Conservation (phyloP, 495 filamentous ascomycete genomes). For the Aeminium ludgeri region DNA sequence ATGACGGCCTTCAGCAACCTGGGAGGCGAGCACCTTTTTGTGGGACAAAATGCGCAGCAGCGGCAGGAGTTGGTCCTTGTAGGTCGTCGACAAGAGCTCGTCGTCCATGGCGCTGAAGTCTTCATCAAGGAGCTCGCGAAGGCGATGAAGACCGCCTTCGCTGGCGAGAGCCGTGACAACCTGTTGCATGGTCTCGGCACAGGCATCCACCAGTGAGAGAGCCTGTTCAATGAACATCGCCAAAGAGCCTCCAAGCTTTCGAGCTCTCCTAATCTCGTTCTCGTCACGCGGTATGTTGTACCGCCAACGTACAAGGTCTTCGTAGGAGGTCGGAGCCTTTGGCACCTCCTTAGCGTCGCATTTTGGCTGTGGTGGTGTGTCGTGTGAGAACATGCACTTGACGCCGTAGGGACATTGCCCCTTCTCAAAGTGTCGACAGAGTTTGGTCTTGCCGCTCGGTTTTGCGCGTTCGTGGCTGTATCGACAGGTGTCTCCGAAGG, state of each 20-base stretch:
- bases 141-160: conserved; percentile 10
- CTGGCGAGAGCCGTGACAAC: neutral
- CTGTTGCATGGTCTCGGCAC: conserved; percentile 3
- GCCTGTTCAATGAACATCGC: conserved; percentile 2
- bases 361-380: neutral
- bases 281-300: neutral
- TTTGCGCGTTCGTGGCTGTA: neutral
- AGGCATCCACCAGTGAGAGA: neutral
- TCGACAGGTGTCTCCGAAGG: too few species aligned
- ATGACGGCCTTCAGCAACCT: conserved; percentile 37
- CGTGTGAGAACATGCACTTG: conserved; percentile 8
- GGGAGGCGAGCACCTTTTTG: conserved; percentile 33
- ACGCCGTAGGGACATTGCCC: conserved; percentile 1
- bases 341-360: neutral
- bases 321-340: neutral
- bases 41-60: conserved; percentile 38
- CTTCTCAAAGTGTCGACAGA: neutral
- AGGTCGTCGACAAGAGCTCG: conserved; percentile 18
- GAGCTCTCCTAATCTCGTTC: neutral
- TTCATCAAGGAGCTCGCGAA: conserved; percentile 18
- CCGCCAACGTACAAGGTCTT: conserved; percentile 1
- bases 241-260: neutral
- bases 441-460: neutral
- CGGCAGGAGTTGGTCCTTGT: conserved; percentile 29
- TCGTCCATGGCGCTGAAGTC: conserved; percentile 10